Conservation (phyloP, 2,329 filamentous ascomycete genomes). For the Neopestalotiopsis sp. region DNA sequence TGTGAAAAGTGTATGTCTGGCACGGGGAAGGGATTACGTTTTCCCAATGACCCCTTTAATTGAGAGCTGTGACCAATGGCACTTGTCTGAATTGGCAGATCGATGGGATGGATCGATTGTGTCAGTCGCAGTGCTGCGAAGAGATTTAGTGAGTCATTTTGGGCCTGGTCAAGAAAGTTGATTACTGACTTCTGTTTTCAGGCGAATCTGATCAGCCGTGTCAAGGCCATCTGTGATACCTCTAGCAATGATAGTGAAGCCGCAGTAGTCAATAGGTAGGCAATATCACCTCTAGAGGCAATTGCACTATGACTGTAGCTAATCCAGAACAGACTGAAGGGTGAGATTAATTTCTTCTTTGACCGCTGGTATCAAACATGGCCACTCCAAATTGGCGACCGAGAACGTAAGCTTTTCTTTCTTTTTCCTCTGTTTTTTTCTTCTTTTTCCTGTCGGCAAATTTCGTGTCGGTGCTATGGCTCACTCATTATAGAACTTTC, state of each 20-base stretch:
- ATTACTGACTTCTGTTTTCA: constrained; percentile 27
- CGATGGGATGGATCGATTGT: constrained; percentile 73
- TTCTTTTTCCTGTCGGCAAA: background rate
- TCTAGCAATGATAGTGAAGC: constrained; percentile 57
- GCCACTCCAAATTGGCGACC: constrained; percentile 53
- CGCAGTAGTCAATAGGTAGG: constrained; percentile 58
- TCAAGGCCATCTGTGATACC: constrained; percentile 65
- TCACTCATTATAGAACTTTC: constrained; percentile 47
- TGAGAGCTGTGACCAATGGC: constrained; percentile 73
- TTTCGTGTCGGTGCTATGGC: constrained; percentile 19
- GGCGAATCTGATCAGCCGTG: constrained; percentile 62
- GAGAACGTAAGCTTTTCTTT: constrained; percentile 43
- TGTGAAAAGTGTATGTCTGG: constrained; percentile 65
- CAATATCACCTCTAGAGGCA: constrained; percentile 4
- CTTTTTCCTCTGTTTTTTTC: too few species aligned
- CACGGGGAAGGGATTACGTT: constrained; percentile 71
- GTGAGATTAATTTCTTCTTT: constrained; percentile 40
- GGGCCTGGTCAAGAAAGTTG: background rate
- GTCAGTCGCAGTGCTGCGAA: constrained; percentile 72
- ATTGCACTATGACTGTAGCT: background rate
- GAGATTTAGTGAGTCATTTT: constrained; percentile 61
- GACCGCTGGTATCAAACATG: constrained; percentile 50
- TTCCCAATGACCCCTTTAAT: constrained; percentile 71
- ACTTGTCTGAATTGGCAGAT: constrained; percentile 66
- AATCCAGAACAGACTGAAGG: constrained; percentile 31